Evolutionary conservation across 208 protist genomes (phyloP), one percentile per base, ranked within the genome.

Genomic region (Wallacemonas sp.): DNA sequence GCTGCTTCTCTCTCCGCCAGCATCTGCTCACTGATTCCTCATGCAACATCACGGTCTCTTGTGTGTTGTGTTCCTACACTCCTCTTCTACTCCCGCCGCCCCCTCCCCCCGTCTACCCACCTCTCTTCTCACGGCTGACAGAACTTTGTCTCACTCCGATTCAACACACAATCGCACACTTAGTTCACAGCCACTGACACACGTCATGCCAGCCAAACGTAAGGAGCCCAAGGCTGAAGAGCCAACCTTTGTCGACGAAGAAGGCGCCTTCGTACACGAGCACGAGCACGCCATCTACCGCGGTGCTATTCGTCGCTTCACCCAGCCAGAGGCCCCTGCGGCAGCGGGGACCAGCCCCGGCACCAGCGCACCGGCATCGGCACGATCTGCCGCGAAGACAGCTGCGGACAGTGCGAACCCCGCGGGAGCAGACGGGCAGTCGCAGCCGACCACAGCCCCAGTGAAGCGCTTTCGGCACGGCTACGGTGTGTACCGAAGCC

Each of bases 201-300:
- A 22, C 0, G 26, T 9, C 1, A 94, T 94, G 88, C 88, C 88
- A 1, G 65, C 82, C 26, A 86, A 90, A 62, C 89, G 82, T 70
- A 94, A 91, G 69, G 78, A 82, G 15, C 63, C 77, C 9, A 94
- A 91, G 75, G 62, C 66, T 26, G 88, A 94, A 45, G 88, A 91
- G 71, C 85, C 79, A 15, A 72, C 80, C 47, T 90, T 83, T 53
- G 79, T 92, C 12, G 88, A 94, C 22, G 82, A 88, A 65, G 62
- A 78, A 41, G 82, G 88, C 36, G 75, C 75, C 54, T 91, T 86
- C 54, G 68, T 94, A 38, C 85, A 91, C 49, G 85, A 90, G 62
- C 63, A 67, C 22, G 77, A 90, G 46, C 31, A 55, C 34, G 88
- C 82, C 12, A 61, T 76, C 5, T 94, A 94, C 68, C 54, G 62